Evolutionary conservation across 2,329 filamentous ascomycete species (phyloP), one percentile per base, ranked within the genome.

Genomic region (Phoma sp.): DNA sequence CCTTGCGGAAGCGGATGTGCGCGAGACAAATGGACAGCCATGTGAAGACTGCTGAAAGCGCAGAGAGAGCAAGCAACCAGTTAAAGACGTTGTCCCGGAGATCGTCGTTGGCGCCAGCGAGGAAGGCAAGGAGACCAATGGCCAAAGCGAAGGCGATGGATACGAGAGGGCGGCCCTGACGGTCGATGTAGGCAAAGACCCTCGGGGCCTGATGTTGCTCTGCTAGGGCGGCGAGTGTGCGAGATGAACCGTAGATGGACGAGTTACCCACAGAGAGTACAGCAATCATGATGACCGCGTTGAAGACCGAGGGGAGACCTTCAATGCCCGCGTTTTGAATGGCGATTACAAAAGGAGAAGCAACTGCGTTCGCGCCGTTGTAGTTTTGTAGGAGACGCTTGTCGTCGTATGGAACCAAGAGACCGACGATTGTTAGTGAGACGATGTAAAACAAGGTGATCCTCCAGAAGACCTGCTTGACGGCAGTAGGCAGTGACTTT

Each of bases 261-360:
- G 91, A 94, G 76, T 96, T 97, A 54, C 92, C 92, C 56, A 97
- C 93, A 0, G 91, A 96, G 21, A 97, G 80, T 21, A 96, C 92
- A 19, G 93, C 89, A 59, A 96, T 86, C 70, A 97, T 86, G 73
- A 97, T 96, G 57, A 97, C 92, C n/a, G 86, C 87, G 75, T 98
- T 97, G 89, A 97, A 96, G 49, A 97, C 84, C 0, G 90, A 93
- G 2, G 92, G 91, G 2, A 97, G 84, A 2, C 89, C 88, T 37
- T 85, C 78, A 66, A 97, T 96, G 8, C 91, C 89, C 1, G 92
- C 92, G 60, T 92, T 89, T 63, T 89, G 81, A 65, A 96, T 96
- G 59, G 93, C 91, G 67, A 97, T 96, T 66, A 97, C 93, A 73
- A 97, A 97, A 1, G 94, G 94, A 2, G 92, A 96, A 1, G 92